These are phyloP conservation scores for Neoboletus magnificus DNA, from an alignment of 768 basidiomycete genomes.

Conservation along the genomic window DNA sequence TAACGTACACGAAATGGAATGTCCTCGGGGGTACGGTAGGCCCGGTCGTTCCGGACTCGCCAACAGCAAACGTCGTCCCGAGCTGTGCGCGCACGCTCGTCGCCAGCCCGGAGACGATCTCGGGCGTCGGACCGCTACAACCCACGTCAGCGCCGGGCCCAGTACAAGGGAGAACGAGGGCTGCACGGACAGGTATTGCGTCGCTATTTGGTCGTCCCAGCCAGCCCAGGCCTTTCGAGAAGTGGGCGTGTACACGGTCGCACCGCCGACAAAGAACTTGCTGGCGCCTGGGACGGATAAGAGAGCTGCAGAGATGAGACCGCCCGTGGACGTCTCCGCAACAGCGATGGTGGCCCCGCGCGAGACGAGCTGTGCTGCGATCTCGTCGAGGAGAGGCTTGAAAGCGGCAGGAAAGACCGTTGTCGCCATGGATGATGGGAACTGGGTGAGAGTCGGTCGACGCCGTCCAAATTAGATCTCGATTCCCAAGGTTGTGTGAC, in stretches of 20 bases:
- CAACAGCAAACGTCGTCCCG: neutral
- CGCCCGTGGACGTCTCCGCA: neutral
- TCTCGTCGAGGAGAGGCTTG: neutral
- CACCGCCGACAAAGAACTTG: neutral
- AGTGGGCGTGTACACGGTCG: neutral
- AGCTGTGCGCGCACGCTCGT: neutral
- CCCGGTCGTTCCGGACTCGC: neutral
- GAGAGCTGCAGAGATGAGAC: neutral
- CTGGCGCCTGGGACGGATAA: neutral
- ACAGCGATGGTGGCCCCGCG: neutral
- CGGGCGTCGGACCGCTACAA: neutral
- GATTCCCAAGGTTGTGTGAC: neutral
- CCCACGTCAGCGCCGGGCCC: too few relatives aligned
- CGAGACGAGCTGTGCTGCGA: neutral
- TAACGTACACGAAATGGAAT: neutral
- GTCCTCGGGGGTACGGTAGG: neutral
- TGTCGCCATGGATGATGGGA: neutral
- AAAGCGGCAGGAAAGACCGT: neutral
- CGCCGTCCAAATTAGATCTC: neutral
- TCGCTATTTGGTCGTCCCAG: neutral
- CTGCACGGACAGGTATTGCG: neutral
- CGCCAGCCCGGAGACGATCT: neutral
- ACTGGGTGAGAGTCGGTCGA: neutral
- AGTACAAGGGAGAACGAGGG: too few relatives aligned
- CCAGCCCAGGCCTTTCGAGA: neutral